Evolutionary conservation across 495 filamentous ascomycete genomes (phyloP), one percentile per base, ranked within the genome.

Genomic region (Hypoxylon intermedium): DNA sequence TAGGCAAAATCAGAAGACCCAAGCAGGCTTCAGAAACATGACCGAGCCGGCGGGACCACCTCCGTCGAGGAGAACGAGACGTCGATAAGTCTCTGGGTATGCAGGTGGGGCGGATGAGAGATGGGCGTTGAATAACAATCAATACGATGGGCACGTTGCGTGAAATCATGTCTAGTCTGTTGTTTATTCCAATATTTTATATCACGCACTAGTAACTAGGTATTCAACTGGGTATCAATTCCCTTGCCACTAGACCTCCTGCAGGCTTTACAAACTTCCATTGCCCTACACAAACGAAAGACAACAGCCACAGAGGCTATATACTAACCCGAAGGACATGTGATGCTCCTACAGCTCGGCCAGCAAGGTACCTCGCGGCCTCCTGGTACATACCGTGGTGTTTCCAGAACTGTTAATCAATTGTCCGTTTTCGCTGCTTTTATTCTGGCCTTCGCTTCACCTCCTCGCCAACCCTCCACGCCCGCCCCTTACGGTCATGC

Each of bases 11-110:
- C 55, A 65, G 13, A 45, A 38, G 33, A 36, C 11, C 11, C 21
- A 9, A 11, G 37, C 34, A 18, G 47, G n/a, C 18, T 5, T 47
- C 11, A 34, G 53, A 6, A 30, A 46, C 6, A 44, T 43, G 24
- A 26, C 46, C 21, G 31, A 40, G 20, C 7, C 7, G 18, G 43
- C 26, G 23, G 31, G 28, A 21, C 24, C 23, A 11, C 18, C 50
- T 19, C 9, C 59, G 1, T 45, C 54, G 15, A 67, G 46, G 43
- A 56, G 63, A 15, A 59, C 46, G 42, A 53, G 60, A 33, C 64
- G 60, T 3, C 53, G 52, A 33, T 63, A 53, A 58, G 43, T 3
- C 53, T 40, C 28, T 48, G n/a, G 5, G 40, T 63, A 7, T 1
- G 21, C 12, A 28, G 21, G 12, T 26, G n/a, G n/a, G n/a, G n/a